Evolutionary conservation across 2,329 filamentous ascomycete genomes (phyloP), one percentile per base, ranked within the genome.

Genomic region (Aspergillus carbonarius): DNA sequence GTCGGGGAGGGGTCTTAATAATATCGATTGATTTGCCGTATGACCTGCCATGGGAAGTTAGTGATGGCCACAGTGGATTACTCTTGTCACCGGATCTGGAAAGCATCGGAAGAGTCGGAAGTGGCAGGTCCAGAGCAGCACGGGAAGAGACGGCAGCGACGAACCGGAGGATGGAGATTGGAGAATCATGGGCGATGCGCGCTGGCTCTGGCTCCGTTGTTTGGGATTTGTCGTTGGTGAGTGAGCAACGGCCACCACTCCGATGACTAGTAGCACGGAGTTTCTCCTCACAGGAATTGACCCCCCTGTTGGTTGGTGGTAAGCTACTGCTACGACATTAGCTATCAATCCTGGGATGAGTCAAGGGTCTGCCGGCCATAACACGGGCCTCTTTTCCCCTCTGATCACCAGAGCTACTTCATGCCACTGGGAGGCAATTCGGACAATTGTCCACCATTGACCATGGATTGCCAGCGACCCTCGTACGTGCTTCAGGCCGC

Each of bases 101-200:
- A 60, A 53, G 39, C 55, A 55, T 64, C 65, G 65, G 63, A 66
- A 62, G 55, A 48, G 59, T 66, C 65, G 65, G 63, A 67, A 59
- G 58, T 57, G 56, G 49, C 42, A 54, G 55, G 53, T 50, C 17
- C 32, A 58, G 57, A 35, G 37, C 40, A 55, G 51, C 35, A 52
- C 60, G 61, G 54, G 55, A 61, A 48, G 54, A 58, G 39, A 51
- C 61, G 62, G 60, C 59, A 58, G 30, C 25, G 56, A 55, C 18
- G 47, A 58, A 37, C 60, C 60, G 56, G 58, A 53, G 54, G 32
- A 44, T 42, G 47, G 37, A 48, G n/a, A 47, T 50, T 39, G 47
- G 27, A 7, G 47, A 49, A 7, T 46, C 50, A 40, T 60, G 30
- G 25, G 48, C 48, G 40, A 48, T 51, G 40, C 30, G 34, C 34